phyloP scores from a whole-genome alignment of 2,329 filamentous ascomycete genomes.

The Colletotrichum navitas region DNA sequence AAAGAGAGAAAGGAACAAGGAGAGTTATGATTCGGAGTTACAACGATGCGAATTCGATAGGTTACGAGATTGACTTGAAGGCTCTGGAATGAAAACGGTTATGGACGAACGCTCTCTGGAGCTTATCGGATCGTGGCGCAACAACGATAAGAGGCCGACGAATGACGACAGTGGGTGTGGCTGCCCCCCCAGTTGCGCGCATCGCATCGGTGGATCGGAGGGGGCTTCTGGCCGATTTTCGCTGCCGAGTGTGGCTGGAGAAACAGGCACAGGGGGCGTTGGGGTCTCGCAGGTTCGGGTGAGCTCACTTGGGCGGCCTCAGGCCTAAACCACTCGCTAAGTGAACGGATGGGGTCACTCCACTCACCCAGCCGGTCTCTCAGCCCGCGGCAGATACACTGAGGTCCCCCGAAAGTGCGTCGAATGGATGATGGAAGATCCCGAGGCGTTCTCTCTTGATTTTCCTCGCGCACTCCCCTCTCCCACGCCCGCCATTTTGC shows the following conservation, averaged over 20 bases:
- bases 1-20: not conserved
- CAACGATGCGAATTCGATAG: no score
- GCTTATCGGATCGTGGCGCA: slow-evolving; percentile 10
- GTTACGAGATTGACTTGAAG: not conserved
- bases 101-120: not conserved
- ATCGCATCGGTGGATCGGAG: no score
- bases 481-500: slow-evolving; percentile 17
- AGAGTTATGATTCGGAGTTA: not conserved
- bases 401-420: slow-evolving; percentile 37
- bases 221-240: no score
- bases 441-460: slow-evolving; percentile 36
- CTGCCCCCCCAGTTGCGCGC: not conserved
- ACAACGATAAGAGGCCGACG: not conserved
- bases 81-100: not conserved
- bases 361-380: slow-evolving; percentile 26
- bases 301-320: slow-evolving; percentile 32
- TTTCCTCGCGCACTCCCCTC: slow-evolving; percentile 41
- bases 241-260: slow-evolving; percentile 12
- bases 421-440: slow-evolving; percentile 38
- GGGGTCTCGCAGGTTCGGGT: slow-evolving; percentile 11
- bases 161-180: slow-evolving; percentile 19
- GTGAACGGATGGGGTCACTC: slow-evolving; percentile 28
- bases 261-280: slow-evolving; percentile 2
- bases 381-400: slow-evolving; percentile 36
- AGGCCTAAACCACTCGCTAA: slow-evolving; percentile 38